Evolutionary conservation across 2,329 filamentous ascomycete genomes (phyloP), one percentile per base, ranked within the genome.

Genomic region (Phaeomoniella chlamydospora): DNA sequence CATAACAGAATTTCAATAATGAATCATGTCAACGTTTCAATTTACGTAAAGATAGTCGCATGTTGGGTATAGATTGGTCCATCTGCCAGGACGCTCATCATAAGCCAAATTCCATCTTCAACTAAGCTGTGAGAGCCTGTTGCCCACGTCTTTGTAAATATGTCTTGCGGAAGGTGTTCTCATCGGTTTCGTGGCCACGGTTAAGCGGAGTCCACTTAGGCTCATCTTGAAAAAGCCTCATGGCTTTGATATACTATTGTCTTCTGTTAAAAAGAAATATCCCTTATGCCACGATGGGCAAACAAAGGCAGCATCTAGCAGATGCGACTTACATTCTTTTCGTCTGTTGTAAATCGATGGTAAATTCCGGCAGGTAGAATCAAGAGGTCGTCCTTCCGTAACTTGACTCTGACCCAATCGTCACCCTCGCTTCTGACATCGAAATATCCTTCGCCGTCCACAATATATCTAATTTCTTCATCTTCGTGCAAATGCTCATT

Each of bases 171-270:
- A 77, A 81, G 36, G 69, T 61, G 59, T 96, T 98, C 40, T 56
- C 56, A 54, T 96, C 85, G 31, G 94, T 72, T 34, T 88, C 80
- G 3, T 65, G 60, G 4, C 72, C 74, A 38, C 90, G 75, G 63
- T 94, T 93, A 46, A 98, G 60, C 11, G 90, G 82, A 22, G 86
- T 96, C 90, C 90, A 98, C 62, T 96, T 94, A 19, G 90, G 90
- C 61, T 96, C 87, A 45, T 96, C 90, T 64, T 96, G 87, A 72
- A 96, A 98, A 35, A 98, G 68, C 39, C 90, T 74, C 84, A 96
- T 88, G 11, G 90, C 90, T 54, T 92, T 83, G 46, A 94, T 84
- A 53, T 88, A 94, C 87, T 94, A 47, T 5, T 40, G 29, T 18
- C 5, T 35, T 33, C 37, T 15, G 18, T 4, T 5, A 29, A n/a